Conservation (phyloP, 805 yeast genomes). For the Monosporozyma siamensis region DNA sequence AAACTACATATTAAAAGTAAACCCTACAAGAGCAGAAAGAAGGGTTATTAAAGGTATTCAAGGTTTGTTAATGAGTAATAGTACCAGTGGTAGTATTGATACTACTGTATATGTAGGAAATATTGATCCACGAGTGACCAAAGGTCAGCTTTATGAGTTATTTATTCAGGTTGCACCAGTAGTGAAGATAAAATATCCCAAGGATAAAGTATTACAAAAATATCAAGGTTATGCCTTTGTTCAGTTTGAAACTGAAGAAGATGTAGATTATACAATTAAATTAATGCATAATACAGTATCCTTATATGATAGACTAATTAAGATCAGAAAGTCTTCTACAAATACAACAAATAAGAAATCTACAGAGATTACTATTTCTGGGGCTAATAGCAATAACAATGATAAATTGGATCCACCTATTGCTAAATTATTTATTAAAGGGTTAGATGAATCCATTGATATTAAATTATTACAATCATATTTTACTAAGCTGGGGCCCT, state of each 20-base stretch:
- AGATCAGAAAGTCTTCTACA: slow-evolving; percentile 35
- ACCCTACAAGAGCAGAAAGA: too few relatives aligned
- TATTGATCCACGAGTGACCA: slow-evolving; percentile 66
- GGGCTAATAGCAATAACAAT: slow-evolving; percentile 15
- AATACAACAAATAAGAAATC: slow-evolving; percentile 19
- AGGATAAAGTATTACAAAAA: slow-evolving; percentile 56
- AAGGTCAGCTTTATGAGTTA: slow-evolving; percentile 65
- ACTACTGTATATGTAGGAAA: slow-evolving; percentile 70
- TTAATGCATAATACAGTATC: slow-evolving; percentile 45
- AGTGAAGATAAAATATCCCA: slow-evolving; percentile 60
- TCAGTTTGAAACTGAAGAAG: slow-evolving; percentile 50
- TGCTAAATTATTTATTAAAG: slow-evolving; percentile 62
- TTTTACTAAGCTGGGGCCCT: slow-evolving; percentile 56
- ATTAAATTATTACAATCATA: slow-evolving; percentile 42
- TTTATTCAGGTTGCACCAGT: slow-evolving; percentile 82
- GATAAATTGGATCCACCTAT: slow-evolving; percentile 37
- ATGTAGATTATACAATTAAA: slow-evolving; percentile 60
- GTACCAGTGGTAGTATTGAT: too few relatives aligned
- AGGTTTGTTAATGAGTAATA: too few relatives aligned
- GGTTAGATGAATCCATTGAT: slow-evolving; percentile 59
- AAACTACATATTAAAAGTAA: too few relatives aligned
- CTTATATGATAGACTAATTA: slow-evolving; percentile 51
- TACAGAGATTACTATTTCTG: slow-evolving; percentile 13
- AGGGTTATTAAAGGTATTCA: too few relatives aligned
- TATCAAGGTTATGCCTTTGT: slow-evolving; percentile 89